A percentile compares a stretch with the other conserved stretches of the same genome.
phyloP scores from a whole-genome alignment of 177 flowering plant genomes.

The Vitis hybrid region DNA sequence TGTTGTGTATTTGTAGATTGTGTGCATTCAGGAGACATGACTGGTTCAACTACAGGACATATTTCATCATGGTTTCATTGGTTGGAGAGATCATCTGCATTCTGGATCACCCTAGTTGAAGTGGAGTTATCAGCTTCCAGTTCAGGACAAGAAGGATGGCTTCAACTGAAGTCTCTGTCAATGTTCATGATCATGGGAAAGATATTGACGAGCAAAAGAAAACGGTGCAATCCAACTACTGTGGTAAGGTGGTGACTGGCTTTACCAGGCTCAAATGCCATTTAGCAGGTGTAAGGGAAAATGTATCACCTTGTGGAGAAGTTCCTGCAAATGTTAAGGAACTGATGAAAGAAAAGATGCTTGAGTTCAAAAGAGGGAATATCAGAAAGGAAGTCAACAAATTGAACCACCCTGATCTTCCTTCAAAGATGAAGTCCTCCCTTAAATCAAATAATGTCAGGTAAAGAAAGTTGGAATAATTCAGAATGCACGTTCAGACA shows the following conservation, averaged over 20 bases:
- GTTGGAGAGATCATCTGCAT: no score
- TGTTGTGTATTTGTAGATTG: no score
- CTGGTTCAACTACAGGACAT: no score
- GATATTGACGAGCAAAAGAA: slow-evolving; percentile 23
- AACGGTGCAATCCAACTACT: slow-evolving; percentile 50
- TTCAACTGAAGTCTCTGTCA: slow-evolving; percentile 4
- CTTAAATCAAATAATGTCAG: slow-evolving; percentile 8
- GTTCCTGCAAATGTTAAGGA: slow-evolving; percentile 40
- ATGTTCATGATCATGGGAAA: slow-evolving; percentile 42
- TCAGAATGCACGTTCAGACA: background rate
- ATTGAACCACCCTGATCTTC: slow-evolving; percentile 19
- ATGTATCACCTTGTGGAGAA: slow-evolving; percentile 39
- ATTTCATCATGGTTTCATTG: no score
- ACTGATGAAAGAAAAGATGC: slow-evolving; percentile 25
- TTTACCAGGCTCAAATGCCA: slow-evolving; percentile 49
- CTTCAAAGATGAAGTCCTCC: slow-evolving; percentile 21
- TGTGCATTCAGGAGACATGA: no score
- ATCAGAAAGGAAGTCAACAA: slow-evolving; percentile 27
- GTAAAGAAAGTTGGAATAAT: background rate
- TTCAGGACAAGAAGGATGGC: slow-evolving; percentile 5
- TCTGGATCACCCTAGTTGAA: no score
- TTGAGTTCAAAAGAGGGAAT: slow-evolving; percentile 18
- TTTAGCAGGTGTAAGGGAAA: slow-evolving; percentile 49
- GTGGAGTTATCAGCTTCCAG: no score
- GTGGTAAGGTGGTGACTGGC: slow-evolving; percentile 45